Evolutionary conservation across 805 yeast species (phyloP), one percentile per base, ranked within the genome.

Genomic region (Hanseniaspora occidentalis): DNA sequence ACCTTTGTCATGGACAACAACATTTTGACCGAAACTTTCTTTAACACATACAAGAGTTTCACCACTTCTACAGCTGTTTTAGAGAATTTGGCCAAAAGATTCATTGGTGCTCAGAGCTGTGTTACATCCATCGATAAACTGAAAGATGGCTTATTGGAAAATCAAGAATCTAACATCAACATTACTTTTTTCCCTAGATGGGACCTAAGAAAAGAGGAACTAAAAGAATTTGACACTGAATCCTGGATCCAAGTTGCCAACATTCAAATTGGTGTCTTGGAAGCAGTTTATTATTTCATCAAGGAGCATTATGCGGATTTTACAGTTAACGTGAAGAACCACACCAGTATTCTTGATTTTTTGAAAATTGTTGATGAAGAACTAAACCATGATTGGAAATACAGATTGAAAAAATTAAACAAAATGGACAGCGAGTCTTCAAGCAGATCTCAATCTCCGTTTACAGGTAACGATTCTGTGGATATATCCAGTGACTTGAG

Each of bases 261-360:
- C 52, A 82, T 88, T 34, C 92, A 86, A 53, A 67, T 81, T 29
- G 94, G 94, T 31, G 75, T 86, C 24, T 64, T 86, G 44, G 94
- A 84, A 53, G 84, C 85, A 0, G 62, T 85, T 42, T 69, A 76
- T 35, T 70, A 79, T 23, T 69, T 94, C 57, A 74, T 84, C 17
- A 69, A 74, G 36, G 78, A 79, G 48, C 84, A 81, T 53, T 86
- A 79, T 55, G 60, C 71, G 22, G 92, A 84, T 53, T 84, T 88
- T 52, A 69, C 79, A 3, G 81, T 77, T 53, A 84, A 81, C 49
- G 53, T 79, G 45, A 58, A 62, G 10, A 76, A 79, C 50, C 76
- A 80, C 48, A 62, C 66, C 4, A 64, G 70, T 2, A 69, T 84
- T 51, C 71, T 81, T 39, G 79, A 77, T 43, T 63, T 85, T 35